Evolutionary conservation across 2,329 filamentous ascomycete species (phyloP).

Genomic region (Fusarium coffeatum): DNA sequence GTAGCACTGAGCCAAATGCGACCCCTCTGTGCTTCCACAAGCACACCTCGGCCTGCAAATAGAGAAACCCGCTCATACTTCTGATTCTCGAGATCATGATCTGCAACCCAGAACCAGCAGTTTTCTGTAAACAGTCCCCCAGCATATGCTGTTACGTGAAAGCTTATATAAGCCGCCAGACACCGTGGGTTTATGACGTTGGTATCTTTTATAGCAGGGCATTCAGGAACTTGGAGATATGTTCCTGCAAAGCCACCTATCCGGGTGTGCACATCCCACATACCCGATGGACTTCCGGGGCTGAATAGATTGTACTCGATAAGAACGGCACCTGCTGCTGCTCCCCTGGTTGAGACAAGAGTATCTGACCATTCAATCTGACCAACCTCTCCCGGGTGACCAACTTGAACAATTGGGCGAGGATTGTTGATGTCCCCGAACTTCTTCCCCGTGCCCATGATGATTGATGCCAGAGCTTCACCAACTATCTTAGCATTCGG

Average conservation of each 20-base stretch:
- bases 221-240: constrained; percentile 73
- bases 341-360: constrained; percentile 75
- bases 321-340: constrained; percentile 74
- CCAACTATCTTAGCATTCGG: constrained; percentile 68
- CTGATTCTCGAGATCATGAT: constrained; percentile 67
- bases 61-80: constrained; percentile 62
- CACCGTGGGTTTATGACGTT: constrained; percentile 49
- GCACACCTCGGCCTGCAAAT: constrained; percentile 64
- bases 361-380: constrained; percentile 78
- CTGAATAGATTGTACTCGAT: constrained; percentile 78
- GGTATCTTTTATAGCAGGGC: constrained; percentile 63
- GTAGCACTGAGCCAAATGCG: constrained; percentile 72
- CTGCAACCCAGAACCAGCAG: constrained; percentile 61
- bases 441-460: constrained; percentile 66
- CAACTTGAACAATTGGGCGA: constrained; percentile 74
- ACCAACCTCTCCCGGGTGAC: constrained; percentile 70
- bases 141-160: constrained; percentile 56
- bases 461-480: constrained; percentile 65
- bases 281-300: constrained; percentile 58
- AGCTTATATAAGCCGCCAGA: constrained; percentile 57
- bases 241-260: constrained; percentile 79
- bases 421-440: constrained; percentile 70
- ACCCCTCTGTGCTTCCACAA: constrained; percentile 54
- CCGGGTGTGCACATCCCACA: constrained; percentile 84
- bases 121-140: constrained; percentile 57